Percentiles rank a stretch among this genome's conserved stretches.
These are phyloP conservation scores for Hymenoscyphus fructigenus DNA, from an alignment of 2,329 filamentous ascomycete species.

Conservation along the genomic window DNA sequence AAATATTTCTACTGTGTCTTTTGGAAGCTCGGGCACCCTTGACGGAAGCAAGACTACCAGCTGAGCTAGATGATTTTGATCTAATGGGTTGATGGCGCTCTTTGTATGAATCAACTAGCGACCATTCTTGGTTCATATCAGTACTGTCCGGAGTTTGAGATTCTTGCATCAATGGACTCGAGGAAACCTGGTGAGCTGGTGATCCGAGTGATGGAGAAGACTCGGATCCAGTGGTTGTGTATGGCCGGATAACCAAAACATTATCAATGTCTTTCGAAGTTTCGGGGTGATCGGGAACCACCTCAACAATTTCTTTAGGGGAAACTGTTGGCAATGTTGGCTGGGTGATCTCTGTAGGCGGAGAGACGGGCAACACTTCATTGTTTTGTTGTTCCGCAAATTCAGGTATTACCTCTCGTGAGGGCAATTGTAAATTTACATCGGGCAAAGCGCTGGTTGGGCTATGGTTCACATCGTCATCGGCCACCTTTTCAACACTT, in stretches of 20 bases:
- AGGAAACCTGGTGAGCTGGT: background rate
- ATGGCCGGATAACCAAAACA: background rate
- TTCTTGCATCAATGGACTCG: background rate
- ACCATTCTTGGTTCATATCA: background rate
- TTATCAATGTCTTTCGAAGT: background rate
- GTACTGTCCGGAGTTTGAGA: background rate
- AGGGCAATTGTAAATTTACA: background rate
- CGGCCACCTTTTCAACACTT: background rate
- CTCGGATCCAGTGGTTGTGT: background rate
- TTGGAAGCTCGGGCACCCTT: conserved; percentile 1
- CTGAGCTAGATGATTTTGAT: conserved; percentile 1
- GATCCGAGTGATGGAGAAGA: background rate
- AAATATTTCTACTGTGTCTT: conserved; percentile 20
- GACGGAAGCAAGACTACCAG: background rate
- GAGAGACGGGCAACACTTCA: background rate
- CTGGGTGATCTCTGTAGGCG: background rate
- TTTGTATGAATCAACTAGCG: background rate
- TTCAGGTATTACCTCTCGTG: no score
- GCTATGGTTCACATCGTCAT: background rate
- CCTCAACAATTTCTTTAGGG: background rate
- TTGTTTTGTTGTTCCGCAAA: background rate
- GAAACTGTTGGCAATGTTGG: background rate
- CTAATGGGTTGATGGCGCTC: background rate
- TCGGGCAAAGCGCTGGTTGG: background rate
- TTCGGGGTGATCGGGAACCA: background rate